These are phyloP conservation scores for Tetrahymena elliotti DNA, from an alignment of 73 alveolate genomes.

Conservation along the genomic window DNA sequence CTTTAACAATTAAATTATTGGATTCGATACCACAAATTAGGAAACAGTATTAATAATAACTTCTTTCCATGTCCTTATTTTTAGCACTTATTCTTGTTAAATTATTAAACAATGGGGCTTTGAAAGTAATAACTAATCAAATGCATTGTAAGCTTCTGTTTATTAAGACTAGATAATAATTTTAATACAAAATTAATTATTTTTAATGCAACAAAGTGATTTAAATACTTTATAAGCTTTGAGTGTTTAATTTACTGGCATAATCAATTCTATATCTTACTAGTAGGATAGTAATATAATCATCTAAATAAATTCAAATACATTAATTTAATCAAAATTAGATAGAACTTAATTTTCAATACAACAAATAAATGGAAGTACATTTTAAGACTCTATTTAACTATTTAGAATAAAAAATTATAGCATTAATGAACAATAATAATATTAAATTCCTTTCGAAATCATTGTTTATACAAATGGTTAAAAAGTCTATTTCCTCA, in stretches of 20 bases:
- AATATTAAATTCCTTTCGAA: not conserved
- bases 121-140: not conserved
- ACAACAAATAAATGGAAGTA: not conserved
- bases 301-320: not conserved
- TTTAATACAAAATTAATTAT: not conserved
- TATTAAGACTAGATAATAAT: not conserved
- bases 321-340: not conserved
- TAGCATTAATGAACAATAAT: not conserved
- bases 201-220: no score
- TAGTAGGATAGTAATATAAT: not conserved
- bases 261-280: not conserved
- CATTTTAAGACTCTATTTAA: not conserved
- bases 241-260: not conserved
- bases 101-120: not conserved
- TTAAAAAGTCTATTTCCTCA: not conserved
- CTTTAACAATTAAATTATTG: not conserved
- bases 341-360: not conserved
- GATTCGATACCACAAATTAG: not conserved
- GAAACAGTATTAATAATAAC: not conserved
- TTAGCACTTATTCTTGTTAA: not conserved
- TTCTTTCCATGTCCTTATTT: not conserved
- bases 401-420: not conserved
- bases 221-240: not conserved
- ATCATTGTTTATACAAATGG: not conserved
- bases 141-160: not conserved